A percentile compares a stretch with the other conserved stretches of the same genome.
Conservation (phyloP, 139 green algal species). For the Chlamydomonas asymmetrica region DNA sequence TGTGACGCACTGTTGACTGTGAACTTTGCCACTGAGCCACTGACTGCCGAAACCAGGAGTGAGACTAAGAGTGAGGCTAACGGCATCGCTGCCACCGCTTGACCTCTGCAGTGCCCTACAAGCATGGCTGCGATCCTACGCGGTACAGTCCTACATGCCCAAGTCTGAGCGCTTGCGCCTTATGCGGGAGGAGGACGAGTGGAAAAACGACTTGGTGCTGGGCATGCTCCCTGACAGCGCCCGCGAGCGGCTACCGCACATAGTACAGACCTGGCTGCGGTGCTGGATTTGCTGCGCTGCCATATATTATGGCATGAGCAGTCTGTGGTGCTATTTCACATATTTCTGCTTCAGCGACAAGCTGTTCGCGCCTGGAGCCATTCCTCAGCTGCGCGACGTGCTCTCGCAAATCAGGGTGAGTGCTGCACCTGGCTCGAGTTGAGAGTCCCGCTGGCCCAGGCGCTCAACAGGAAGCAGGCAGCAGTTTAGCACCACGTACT, state of each 20-base stretch:
- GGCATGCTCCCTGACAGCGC: slow-evolving; percentile 40
- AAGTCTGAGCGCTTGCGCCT: slow-evolving; percentile 40
- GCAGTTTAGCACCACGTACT: no score
- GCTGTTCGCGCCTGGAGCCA: slow-evolving; percentile 67
- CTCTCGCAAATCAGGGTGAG: slow-evolving; percentile 77
- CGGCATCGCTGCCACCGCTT: no score
- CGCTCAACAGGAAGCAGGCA: slow-evolving; percentile 2
- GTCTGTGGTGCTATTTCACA: slow-evolving; percentile 77
- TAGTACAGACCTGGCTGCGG: slow-evolving; percentile 78
- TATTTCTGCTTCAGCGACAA: slow-evolving; percentile 75
- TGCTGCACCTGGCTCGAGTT: no score
- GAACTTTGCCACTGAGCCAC: no score
- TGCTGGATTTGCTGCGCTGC: slow-evolving; percentile 70
- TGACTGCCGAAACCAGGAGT: no score
- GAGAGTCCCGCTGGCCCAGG: no score
- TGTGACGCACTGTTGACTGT: no score
- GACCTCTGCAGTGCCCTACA: slow-evolving; percentile 25
- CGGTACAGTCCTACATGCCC: slow-evolving; percentile 28
- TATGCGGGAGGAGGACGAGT: slow-evolving; percentile 72
- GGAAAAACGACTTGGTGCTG: slow-evolving; percentile 81
- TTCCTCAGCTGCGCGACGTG: slow-evolving; percentile 60
- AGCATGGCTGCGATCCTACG: slow-evolving; percentile 36
- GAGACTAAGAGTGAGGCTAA: no score
- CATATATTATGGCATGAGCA: slow-evolving; percentile 76
- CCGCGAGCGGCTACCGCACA: slow-evolving; percentile 45